These are phyloP conservation scores for Apiotrichum gamsii DNA, from an alignment of 1,284 basidiomycete genomes.

Conservation along the genomic window DNA sequence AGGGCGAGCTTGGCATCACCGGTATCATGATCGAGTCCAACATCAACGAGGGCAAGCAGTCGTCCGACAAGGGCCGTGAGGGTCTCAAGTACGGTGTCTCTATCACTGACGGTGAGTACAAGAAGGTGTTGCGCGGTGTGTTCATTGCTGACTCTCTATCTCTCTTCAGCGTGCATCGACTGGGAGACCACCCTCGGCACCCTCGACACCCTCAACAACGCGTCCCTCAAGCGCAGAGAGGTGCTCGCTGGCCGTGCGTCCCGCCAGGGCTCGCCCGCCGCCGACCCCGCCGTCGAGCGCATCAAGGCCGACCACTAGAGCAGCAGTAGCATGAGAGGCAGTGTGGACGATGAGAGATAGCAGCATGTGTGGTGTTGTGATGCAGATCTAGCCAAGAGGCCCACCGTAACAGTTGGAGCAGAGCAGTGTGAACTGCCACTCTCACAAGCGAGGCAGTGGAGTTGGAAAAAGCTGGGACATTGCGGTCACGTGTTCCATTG, in stretches of 20 bases:
- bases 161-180: constrained; percentile 87
- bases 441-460: too few relatives aligned
- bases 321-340: too few relatives aligned
- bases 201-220: constrained; percentile 65
- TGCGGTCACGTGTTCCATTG: too few relatives aligned
- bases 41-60: constrained; percentile 79
- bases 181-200: constrained; percentile 69
- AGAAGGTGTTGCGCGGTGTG: background rate
- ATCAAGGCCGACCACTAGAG: constrained; percentile 20
- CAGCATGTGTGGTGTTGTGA: too few relatives aligned
- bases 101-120: constrained; percentile 68
- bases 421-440: too few relatives aligned
- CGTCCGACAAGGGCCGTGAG: constrained; percentile 52
- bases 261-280: constrained; percentile 3
- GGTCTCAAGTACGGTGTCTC: constrained; percentile 75
- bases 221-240: constrained; percentile 34
- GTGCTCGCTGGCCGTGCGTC: constrained; percentile 26
- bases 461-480: too few relatives aligned
- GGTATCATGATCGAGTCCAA: constrained; percentile 91
- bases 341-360: too few relatives aligned
- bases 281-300: constrained; percentile 26
- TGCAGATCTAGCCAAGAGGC: too few relatives aligned
- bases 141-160: constrained; percentile 16
- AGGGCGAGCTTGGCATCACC: constrained; percentile 70
- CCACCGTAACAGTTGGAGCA: too few relatives aligned